Evolutionary conservation across 2,329 filamentous ascomycete species (phyloP), one percentile per base, ranked within the genome.

Genomic region (Tolypocladium ophioglossoides): DNA sequence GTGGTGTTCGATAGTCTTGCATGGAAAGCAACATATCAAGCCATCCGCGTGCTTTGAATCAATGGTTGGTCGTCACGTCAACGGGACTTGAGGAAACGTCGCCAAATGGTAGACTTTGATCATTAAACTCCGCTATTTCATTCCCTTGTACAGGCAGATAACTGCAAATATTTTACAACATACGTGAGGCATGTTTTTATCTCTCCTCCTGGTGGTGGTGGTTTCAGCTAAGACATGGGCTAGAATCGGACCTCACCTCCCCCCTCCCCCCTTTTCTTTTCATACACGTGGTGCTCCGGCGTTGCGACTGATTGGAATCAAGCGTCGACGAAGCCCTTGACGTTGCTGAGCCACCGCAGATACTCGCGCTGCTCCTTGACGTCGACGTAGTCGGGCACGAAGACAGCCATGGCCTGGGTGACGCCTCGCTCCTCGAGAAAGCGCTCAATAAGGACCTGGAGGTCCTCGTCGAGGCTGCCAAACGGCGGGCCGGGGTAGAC

Each of bases 281-380:
- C 34, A 30, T 18, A 35, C 41, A 32, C 44, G 16, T 14, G 44
- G 11, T 20, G 44, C 44, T 34, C 27, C 44, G 27, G 30, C 27
- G 27, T 16, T 20, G 44, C 44, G 27, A 12, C 16, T 2, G 4
- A 32, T 27, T 22, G 18, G 3, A 11, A 54, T 70, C 76, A 90
- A 57, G 84, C 84, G 68, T 88, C 86, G 61, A 96, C 78, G 68
- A 97, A 96, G 59, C 74, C 76, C 83, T 92, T 94, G 72, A 96
- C 81, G 68, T 87, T 88, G 71, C 84, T 81, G 71, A 99, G 77
- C 94, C 95, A 99, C 61, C 80, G 76, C 58, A 95, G 76, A 73
- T 99, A 99, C 80, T 99, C 94, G 75, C 85, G 87, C 83, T 97
- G 92, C 83, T 99, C 94, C 85, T 99, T 99, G 74, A 88, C 83